These are phyloP conservation scores for Bipolaris sorokiniana DNA, from an alignment of 2,329 filamentous ascomycete species.

Conservation along the genomic window DNA sequence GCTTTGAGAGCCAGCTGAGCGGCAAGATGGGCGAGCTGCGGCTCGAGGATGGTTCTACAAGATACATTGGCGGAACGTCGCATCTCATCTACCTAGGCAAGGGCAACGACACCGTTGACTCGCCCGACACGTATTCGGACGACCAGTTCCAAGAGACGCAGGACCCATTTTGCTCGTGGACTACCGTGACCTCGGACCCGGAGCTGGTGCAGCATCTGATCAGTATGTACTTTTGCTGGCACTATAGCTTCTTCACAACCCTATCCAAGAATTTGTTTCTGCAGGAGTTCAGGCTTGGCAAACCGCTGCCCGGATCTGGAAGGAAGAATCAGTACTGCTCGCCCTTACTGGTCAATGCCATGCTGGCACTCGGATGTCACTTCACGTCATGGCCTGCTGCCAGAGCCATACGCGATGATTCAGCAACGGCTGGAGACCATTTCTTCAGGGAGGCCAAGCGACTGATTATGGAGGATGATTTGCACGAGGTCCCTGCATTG, in stretches of 20 bases:
- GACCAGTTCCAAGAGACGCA: constrained; percentile 61
- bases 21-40: constrained; percentile 92
- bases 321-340: constrained; percentile 79
- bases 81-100: constrained; percentile 78
- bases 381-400: constrained; percentile 81
- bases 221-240: constrained; percentile 98
- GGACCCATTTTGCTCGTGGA: constrained; percentile 84
- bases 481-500: constrained; percentile 86
- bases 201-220: constrained; percentile 84
- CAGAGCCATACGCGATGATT: constrained; percentile 73
- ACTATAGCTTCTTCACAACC: constrained; percentile 95
- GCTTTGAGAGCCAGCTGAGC: constrained; percentile 79
- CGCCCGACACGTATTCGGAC: constrained; percentile 42
- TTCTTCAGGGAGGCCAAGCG: constrained; percentile 95
- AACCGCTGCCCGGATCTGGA: constrained; percentile 56
- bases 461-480: constrained; percentile 86
- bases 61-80: constrained; percentile 93
- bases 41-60: constrained; percentile 83
- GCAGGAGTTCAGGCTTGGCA: constrained; percentile 79
- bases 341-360: constrained; percentile 87
- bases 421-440: constrained; percentile 87
- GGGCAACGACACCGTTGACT: constrained; percentile 39
- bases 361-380: constrained; percentile 90
- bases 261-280: constrained; percentile 87
- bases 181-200: constrained; percentile 78